These are phyloP conservation scores for Boletus reticuloceps DNA, from an alignment of 768 basidiomycete species.

Conservation along the genomic window DNA sequence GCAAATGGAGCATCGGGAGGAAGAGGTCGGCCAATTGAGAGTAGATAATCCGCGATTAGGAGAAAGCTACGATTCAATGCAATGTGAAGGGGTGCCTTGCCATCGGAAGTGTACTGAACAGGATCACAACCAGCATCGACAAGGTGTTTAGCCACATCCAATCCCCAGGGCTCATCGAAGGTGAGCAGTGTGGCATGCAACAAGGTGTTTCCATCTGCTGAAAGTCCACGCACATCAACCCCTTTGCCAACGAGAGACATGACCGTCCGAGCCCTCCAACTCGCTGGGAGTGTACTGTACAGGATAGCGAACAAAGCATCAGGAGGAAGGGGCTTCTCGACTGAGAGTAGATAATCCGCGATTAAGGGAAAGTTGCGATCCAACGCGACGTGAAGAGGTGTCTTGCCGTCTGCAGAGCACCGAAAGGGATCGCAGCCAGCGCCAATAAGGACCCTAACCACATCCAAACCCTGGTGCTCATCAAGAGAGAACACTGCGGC, in stretches of 20 bases:
- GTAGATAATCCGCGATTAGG: not conserved
- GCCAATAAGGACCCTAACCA: not conserved
- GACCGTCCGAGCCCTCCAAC: not conserved
- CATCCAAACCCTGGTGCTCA: not conserved
- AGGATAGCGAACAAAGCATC: not conserved
- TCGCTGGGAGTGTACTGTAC: not conserved
- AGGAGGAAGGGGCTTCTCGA: not conserved
- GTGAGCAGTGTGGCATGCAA: not conserved
- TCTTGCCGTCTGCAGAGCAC: not conserved
- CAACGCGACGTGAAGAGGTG: not conserved
- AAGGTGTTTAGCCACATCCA: not conserved
- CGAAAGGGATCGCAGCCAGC: not conserved
- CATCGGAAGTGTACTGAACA: not conserved
- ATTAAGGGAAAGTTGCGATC: not conserved
- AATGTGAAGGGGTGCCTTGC: constrained; percentile 2
- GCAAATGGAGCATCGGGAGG: not conserved
- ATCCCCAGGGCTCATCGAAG: no score
- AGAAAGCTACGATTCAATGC: not conserved
- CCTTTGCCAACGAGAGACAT: not conserved
- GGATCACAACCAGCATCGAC: constrained; percentile 8
- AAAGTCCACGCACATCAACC: not conserved
- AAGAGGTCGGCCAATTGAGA: not conserved
- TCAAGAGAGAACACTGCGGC: not conserved
- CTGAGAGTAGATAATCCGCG: not conserved
- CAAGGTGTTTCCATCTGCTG: not conserved